These are phyloP conservation scores for Takashimella koratensis DNA, from an alignment of 1,284 basidiomycete genomes.

Conservation along the genomic window DNA sequence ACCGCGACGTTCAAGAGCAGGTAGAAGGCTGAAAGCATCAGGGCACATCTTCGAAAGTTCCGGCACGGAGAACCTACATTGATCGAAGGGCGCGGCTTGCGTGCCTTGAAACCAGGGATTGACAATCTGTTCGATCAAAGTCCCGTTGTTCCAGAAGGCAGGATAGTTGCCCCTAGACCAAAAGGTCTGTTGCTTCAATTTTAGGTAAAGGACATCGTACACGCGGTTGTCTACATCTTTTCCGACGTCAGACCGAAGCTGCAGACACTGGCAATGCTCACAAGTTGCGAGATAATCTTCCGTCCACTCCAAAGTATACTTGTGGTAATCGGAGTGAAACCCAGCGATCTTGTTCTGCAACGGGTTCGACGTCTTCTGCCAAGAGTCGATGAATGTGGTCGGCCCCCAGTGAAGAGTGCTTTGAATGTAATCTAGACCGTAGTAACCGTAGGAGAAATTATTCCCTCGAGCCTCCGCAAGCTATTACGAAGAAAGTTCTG, in stretches of 20 bases:
- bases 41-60: too few relatives aligned
- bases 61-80: slow-evolving; percentile 3
- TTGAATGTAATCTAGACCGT: slow-evolving; percentile 66
- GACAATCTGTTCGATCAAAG: neutral
- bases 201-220: neutral
- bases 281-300: slow-evolving; percentile 59
- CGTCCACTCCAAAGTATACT: slow-evolving; percentile 72
- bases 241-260: neutral
- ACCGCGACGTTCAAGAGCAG: slow-evolving; percentile 71
- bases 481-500: slow-evolving; percentile 45
- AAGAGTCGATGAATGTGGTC: slow-evolving; percentile 62
- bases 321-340: slow-evolving; percentile 66
- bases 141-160: neutral
- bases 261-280: slow-evolving; percentile 3
- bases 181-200: neutral
- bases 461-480: slow-evolving; percentile 76
- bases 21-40: slow-evolving; percentile 58
- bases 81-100: slow-evolving; percentile 2
- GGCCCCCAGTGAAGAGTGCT: slow-evolving; percentile 79
- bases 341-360: slow-evolving; percentile 60
- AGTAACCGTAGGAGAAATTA: slow-evolving; percentile 58
- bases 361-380: slow-evolving; percentile 67
- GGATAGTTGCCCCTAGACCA: neutral
- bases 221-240: neutral
- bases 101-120: neutral